Conservation (phyloP, 768 basidiomycete genomes). For the Russula abietina region DNA sequence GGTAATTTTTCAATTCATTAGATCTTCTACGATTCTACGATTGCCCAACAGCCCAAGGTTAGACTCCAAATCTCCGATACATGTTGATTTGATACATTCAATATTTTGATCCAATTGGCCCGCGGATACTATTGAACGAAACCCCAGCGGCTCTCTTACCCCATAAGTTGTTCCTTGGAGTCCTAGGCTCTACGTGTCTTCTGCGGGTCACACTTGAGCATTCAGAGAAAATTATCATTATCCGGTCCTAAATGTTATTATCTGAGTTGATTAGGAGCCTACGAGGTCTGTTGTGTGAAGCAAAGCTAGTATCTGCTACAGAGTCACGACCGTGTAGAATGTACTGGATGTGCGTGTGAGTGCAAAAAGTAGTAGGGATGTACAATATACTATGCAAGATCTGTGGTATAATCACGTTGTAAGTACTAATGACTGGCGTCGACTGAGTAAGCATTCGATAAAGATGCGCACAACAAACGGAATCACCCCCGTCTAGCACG, state of each 20-base stretch:
- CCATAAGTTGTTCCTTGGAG: background rate
- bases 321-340: background rate
- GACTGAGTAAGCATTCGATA: background rate
- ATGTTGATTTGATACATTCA: background rate
- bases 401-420: constrained; percentile 17
- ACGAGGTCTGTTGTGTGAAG: background rate
- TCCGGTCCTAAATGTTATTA: background rate
- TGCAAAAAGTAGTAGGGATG: constrained; percentile 8
- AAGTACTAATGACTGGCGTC: constrained; percentile 8
- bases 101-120: background rate
- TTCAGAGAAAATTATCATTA: background rate
- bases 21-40: background rate
- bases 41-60: background rate
- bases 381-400: constrained; percentile 18
- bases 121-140: constrained; percentile 6
- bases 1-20: background rate
- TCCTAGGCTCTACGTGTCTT: background rate
- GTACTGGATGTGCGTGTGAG: constrained; percentile 1
- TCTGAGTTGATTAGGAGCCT: background rate
- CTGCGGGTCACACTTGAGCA: background rate
- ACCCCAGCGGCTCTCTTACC: constrained; percentile 6
- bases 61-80: background rate
- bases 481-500: constrained; percentile 15
- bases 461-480: background rate
- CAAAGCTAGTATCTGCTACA: background rate